phyloP scores from a whole-genome alignment of 2,329 filamentous ascomycete genomes.

The Tolypocladium tropicale region DNA sequence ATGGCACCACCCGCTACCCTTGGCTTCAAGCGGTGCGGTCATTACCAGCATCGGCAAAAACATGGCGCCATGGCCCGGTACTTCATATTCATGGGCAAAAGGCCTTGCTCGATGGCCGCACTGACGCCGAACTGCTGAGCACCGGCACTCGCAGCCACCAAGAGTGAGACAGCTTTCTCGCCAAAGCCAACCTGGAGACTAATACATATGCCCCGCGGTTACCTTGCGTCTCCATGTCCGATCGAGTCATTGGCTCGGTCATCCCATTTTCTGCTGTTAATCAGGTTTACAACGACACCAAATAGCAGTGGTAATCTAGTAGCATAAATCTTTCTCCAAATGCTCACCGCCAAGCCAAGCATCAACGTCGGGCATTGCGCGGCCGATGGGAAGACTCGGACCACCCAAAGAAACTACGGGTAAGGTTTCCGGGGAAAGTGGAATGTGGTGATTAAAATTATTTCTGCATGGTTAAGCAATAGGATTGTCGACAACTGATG shows the following conservation, averaged over 20 bases:
- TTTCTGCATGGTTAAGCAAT: slow-evolving; percentile 32
- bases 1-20: slow-evolving; percentile 7
- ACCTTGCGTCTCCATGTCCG: slow-evolving; percentile 39
- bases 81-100: slow-evolving; percentile 34
- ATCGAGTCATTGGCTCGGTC: slow-evolving; percentile 37
- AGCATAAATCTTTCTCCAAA: slow-evolving; percentile 44
- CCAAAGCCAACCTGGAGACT: slow-evolving; percentile 45
- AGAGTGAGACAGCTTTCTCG: slow-evolving; percentile 31
- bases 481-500: slow-evolving; percentile 33
- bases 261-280: slow-evolving; percentile 42
- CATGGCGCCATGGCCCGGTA: slow-evolving; percentile 36
- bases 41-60: slow-evolving; percentile 41
- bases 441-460: slow-evolving; percentile 36
- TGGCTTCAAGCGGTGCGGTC: slow-evolving; percentile 32
- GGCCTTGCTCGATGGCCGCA: slow-evolving; percentile 42
- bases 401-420: slow-evolving; percentile 48
- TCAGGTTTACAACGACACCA: slow-evolving; percentile 49
- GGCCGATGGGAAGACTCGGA: slow-evolving; percentile 45
- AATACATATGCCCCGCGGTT: slow-evolving; percentile 47
- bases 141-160: slow-evolving; percentile 36
- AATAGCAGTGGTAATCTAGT: slow-evolving; percentile 48
- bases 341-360: slow-evolving; percentile 24
- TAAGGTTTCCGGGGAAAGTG: slow-evolving; percentile 31
- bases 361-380: slow-evolving; percentile 44
- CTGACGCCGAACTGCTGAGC: slow-evolving; percentile 43